phyloP scores from a whole-genome alignment of 495 filamentous ascomycete genomes.

The Symbiotaphrina buchneri region DNA sequence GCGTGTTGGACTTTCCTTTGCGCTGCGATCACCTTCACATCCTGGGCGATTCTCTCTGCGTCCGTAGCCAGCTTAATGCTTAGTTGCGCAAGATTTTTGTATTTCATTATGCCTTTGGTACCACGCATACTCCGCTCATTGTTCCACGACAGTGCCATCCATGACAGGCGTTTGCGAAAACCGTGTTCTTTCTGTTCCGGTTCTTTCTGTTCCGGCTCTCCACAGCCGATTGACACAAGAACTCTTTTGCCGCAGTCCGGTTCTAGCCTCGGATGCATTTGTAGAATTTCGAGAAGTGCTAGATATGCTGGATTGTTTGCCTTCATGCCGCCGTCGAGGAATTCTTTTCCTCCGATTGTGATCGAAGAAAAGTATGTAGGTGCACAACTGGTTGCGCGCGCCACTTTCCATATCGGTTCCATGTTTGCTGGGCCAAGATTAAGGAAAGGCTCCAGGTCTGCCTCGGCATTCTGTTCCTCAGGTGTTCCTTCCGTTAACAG shows the following conservation, averaged over 20 bases:
- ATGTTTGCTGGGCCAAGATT: constrained; percentile 4
- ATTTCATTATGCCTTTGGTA: neutral
- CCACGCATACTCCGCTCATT: neutral
- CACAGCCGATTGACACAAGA: constrained; percentile 4
- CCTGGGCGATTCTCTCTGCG: neutral
- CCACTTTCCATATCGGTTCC: constrained; percentile 6
- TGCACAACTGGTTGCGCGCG: constrained; percentile 4
- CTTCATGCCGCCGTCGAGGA: constrained; percentile 2
- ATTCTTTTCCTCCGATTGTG: neutral
- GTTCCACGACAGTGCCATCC: constrained; percentile 2
- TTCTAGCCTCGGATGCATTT: constrained; percentile 3
- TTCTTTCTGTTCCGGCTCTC: neutral
- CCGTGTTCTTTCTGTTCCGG: constrained; percentile 2
- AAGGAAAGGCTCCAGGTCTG: too few relatives aligned
- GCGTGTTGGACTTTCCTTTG: neutral
- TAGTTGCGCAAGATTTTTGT: neutral
- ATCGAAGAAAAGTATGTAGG: constrained; percentile 6
- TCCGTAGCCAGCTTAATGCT: neutral
- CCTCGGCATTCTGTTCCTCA: too few relatives aligned
- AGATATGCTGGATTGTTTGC: constrained; percentile 2
- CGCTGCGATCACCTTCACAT: neutral
- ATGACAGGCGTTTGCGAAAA: constrained; percentile 1
- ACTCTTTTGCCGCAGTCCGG: too few relatives aligned
- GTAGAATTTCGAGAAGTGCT: constrained; percentile 2
- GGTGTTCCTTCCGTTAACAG: constrained; percentile 1